Evolutionary conservation across 2,329 filamentous ascomycete species (phyloP).

Genomic region (Paracoccidioides lutzii): DNA sequence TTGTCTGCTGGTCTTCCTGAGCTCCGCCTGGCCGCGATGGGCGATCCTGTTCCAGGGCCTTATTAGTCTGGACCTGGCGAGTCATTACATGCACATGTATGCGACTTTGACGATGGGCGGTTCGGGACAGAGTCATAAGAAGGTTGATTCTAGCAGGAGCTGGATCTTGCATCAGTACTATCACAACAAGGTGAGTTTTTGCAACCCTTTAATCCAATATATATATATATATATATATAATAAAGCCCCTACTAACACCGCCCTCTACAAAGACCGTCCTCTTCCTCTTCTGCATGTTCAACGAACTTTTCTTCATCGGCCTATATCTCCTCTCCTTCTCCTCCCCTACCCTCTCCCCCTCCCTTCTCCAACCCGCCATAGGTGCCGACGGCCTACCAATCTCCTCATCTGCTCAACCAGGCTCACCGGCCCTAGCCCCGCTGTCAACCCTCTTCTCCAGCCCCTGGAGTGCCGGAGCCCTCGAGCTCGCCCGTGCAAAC

Average conservation of each 20-base stretch:
- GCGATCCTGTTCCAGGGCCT: slow-evolving; percentile 86
- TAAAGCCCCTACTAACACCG: background rate
- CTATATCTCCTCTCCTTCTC: slow-evolving; percentile 97
- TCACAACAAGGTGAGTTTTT: slow-evolving; percentile 71
- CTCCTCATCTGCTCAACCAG: slow-evolving; percentile 42
- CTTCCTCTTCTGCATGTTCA: slow-evolving; percentile 78
- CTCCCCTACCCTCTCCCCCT: slow-evolving; percentile 75
- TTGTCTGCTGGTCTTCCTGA: slow-evolving; percentile 86
- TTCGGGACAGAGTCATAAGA: slow-evolving; percentile 74
- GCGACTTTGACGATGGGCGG: slow-evolving; percentile 82
- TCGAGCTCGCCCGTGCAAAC: slow-evolving; percentile 86
- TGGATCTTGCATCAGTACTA: slow-evolving; percentile 92
- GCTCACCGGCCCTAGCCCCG: slow-evolving; percentile 53
- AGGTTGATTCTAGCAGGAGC: slow-evolving; percentile 74
- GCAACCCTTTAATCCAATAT: background rate
- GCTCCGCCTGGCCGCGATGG: slow-evolving; percentile 88
- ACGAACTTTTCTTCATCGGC: slow-evolving; percentile 96
- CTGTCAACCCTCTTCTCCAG: slow-evolving; percentile 69
- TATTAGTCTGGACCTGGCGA: slow-evolving; percentile 84
- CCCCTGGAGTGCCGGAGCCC: slow-evolving; percentile 81
- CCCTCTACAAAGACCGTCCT: slow-evolving; percentile 57
- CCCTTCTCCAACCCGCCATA: slow-evolving; percentile 55
- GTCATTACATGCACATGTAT: slow-evolving; percentile 99
- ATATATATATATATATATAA: background rate
- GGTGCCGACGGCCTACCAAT: slow-evolving; percentile 32